Percentiles rank a stretch among this genome's conserved stretches.
These are phyloP conservation scores for Lagerstroemia speciosa DNA, from an alignment of 345 rosid genomes.

Conservation along the genomic window DNA sequence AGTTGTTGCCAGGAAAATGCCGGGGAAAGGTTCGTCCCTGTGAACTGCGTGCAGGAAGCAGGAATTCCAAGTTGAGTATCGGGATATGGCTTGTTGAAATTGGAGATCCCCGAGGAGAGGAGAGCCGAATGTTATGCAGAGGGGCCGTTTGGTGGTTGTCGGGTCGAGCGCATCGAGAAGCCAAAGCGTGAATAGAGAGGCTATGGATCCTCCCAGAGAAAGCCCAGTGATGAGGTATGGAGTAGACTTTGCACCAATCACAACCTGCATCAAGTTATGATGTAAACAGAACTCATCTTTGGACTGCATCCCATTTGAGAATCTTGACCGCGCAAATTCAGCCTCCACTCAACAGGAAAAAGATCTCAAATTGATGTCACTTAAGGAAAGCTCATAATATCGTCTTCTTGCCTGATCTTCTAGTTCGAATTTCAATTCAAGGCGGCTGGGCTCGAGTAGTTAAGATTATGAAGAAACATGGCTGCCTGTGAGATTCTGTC, in stretches of 20 bases:
- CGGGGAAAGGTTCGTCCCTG: conserved; percentile 23
- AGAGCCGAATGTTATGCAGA: conserved; percentile 68
- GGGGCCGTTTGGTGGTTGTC: conserved; percentile 19
- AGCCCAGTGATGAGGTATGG: conserved; percentile 47
- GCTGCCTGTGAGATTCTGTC: background rate
- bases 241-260: background rate
- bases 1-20: conserved; percentile 11
- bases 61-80: conserved; percentile 30
- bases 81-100: conserved; percentile 28
- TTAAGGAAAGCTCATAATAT: no score
- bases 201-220: conserved; percentile 56
- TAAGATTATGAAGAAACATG: background rate
- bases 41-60: conserved; percentile 52
- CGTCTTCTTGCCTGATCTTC: background rate
- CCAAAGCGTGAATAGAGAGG: conserved; percentile 62
- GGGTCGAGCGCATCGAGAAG: conserved; percentile 30
- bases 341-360: no score
- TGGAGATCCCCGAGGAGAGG: conserved; percentile 40
- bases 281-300: background rate
- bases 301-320: background rate
- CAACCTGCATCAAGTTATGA: conserved; percentile 1
- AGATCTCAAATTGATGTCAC: no score
- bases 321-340: background rate
- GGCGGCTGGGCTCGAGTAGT: background rate
- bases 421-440: background rate